phyloP scores from a whole-genome alignment of 2,329 filamentous ascomycete species.

The Phialophora macrospora region DNA sequence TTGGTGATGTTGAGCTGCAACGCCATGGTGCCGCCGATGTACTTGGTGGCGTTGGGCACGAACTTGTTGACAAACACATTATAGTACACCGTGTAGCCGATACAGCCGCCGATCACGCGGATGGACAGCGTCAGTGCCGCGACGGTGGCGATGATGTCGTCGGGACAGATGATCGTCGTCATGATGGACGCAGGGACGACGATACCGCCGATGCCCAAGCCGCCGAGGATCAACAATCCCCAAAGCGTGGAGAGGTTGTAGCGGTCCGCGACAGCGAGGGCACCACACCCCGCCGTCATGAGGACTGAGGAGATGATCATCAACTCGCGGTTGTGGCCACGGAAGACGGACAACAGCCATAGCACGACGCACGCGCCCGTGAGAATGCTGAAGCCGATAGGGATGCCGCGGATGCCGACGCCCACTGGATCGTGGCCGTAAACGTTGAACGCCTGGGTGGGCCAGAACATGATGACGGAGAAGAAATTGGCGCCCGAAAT shows the following conservation, averaged over 20 bases:
- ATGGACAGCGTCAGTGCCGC: constrained; percentile 71
- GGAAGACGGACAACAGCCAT: constrained; percentile 61
- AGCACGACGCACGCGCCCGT: constrained; percentile 65
- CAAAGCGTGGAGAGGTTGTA: constrained; percentile 62
- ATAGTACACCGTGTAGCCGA: constrained; percentile 67
- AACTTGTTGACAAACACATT: constrained; percentile 57
- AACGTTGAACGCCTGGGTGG: constrained; percentile 67
- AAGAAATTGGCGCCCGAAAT: constrained; percentile 66
- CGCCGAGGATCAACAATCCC: constrained; percentile 64
- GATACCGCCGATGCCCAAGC: constrained; percentile 69
- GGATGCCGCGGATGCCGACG: constrained; percentile 68
- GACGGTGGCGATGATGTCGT: constrained; percentile 71
- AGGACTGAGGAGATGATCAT: constrained; percentile 64
- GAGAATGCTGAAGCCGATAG: constrained; percentile 68
- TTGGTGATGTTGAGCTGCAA: constrained; percentile 58
- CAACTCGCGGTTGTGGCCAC: constrained; percentile 64
- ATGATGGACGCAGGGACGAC: constrained; percentile 71
- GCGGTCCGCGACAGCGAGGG: constrained; percentile 55
- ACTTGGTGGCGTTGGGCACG: constrained; percentile 51
- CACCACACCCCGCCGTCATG: constrained; percentile 68
- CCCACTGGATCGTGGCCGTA: constrained; percentile 69
- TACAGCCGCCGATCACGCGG: constrained; percentile 68
- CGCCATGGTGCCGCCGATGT: constrained; percentile 59
- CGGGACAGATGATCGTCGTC: constrained; percentile 70
- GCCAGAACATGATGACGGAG: constrained; percentile 64